These are phyloP conservation scores for Kluyveromyces lactis DNA, from an alignment of 805 yeast species.

Conservation along the genomic window DNA sequence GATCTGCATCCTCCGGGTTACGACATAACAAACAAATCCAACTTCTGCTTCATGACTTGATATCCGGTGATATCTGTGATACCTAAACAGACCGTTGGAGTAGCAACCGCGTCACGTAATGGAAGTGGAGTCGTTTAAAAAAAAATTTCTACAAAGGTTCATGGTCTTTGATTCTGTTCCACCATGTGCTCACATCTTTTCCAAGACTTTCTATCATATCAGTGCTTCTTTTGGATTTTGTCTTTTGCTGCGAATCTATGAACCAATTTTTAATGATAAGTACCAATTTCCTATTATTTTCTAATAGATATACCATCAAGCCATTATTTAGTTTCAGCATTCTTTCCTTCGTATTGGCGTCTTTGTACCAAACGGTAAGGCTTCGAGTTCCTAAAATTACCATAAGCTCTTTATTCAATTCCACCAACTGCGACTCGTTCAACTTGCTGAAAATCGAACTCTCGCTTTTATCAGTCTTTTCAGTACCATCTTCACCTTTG, in stretches of 20 bases:
- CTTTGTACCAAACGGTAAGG: slow-evolving; percentile 11
- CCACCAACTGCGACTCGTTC: slow-evolving; percentile 18
- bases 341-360: slow-evolving; percentile 13
- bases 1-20: neutral
- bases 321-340: slow-evolving; percentile 27
- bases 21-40: slow-evolving; percentile 5
- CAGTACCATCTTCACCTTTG: neutral
- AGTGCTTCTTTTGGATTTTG: neutral
- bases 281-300: slow-evolving; percentile 11
- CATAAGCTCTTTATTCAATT: slow-evolving; percentile 19
- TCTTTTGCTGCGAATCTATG: slow-evolving; percentile 6
- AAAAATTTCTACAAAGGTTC: neutral
- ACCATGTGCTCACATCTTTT: slow-evolving; percentile 19
- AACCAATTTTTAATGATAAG: slow-evolving; percentile 27
- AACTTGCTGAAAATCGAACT: slow-evolving; percentile 18
- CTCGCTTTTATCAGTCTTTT: slow-evolving; percentile 1
- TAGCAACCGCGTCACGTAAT: no score
- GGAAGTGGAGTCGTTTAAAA: no score
- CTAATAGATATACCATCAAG: slow-evolving; percentile 22
- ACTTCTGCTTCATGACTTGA: slow-evolving; percentile 14
- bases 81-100: neutral
- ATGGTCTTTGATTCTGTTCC: slow-evolving; percentile 8
- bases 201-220: slow-evolving; percentile 18
- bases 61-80: slow-evolving; percentile 17
- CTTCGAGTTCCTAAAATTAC: slow-evolving; percentile 13